phyloP scores from a whole-genome alignment of 352 stramenopile genomes.

The Globisporangium sylvaticum region DNA sequence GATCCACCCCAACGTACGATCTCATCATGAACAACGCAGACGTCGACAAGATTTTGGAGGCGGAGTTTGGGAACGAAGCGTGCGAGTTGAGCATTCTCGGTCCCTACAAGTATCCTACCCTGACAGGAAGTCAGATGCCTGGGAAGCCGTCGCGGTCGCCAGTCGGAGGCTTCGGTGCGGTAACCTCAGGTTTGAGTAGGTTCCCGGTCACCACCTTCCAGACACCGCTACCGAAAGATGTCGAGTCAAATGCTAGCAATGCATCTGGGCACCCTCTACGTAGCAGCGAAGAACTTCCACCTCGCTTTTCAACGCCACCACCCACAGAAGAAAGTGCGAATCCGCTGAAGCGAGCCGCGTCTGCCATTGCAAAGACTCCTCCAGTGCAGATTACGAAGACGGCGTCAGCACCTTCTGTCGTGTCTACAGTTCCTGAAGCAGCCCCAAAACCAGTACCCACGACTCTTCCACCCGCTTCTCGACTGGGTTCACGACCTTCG shows the following conservation, averaged over 20 bases:
- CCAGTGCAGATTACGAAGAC: conserved; percentile 13
- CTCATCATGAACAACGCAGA: conserved; percentile 29
- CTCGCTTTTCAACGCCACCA: conserved; percentile 11
- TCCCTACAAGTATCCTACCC: conserved; percentile 25
- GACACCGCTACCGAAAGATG: neutral
- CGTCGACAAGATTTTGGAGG: conserved; percentile 25
- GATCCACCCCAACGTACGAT: conserved; percentile 15
- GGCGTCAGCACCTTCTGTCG: neutral
- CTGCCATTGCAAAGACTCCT: conserved; percentile 29
- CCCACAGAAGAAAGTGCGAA: conserved; percentile 18
- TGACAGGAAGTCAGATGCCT: conserved; percentile 11
- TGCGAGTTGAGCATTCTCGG: conserved; percentile 27
- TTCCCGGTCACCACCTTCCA: conserved; percentile 8
- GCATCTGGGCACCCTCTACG: neutral
- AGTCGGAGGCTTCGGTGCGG: conserved; percentile 9
- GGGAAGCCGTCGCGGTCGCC: conserved; percentile 12
- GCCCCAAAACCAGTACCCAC: neutral
- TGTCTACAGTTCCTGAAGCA: neutral
- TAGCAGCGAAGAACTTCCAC: neutral
- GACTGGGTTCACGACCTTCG: conserved; percentile 9
- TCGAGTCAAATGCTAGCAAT: neutral
- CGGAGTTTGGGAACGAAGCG: conserved; percentile 20
- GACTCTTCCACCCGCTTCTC: conserved; percentile 7
- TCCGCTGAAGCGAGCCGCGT: conserved; percentile 27
- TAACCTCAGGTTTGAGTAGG: neutral